Evolutionary conservation across 1,284 basidiomycete genomes (phyloP).

Genomic region (Fistulinella staudtii): DNA sequence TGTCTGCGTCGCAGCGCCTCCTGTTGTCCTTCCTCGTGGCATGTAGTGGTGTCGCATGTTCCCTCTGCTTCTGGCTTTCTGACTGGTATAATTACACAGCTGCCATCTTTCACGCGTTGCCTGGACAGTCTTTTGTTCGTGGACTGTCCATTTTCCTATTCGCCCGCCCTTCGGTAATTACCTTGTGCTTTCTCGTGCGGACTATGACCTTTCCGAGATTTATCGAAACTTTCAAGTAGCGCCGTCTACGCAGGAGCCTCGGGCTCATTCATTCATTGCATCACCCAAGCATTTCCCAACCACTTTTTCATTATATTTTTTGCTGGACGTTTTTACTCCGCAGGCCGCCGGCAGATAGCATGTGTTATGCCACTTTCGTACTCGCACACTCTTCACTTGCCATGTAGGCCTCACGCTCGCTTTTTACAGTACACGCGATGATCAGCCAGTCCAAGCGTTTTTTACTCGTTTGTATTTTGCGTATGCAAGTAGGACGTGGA

Average conservation of each 20-base stretch:
- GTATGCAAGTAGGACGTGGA: constrained; percentile 27
- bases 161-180: constrained; percentile 30
- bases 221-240: constrained; percentile 19
- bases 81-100: constrained; percentile 29
- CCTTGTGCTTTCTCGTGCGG: constrained; percentile 25
- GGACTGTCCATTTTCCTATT: constrained; percentile 26
- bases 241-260: constrained; percentile 13
- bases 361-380: constrained; percentile 9
- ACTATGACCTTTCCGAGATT: constrained; percentile 14
- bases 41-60: constrained; percentile 30
- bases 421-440: background rate
- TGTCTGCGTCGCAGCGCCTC: constrained; percentile 21
- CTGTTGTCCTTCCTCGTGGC: constrained; percentile 30
- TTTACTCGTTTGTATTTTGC: constrained; percentile 22
- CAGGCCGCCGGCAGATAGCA: constrained; percentile 11
- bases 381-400: constrained; percentile 1
- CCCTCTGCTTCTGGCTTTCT: constrained; percentile 31
- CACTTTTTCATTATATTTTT: constrained; percentile 15
- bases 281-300: constrained; percentile 12
- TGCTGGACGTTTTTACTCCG: constrained; percentile 22
- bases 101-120: constrained; percentile 22
- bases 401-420: background rate
- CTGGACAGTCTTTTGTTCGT: constrained; percentile 22
- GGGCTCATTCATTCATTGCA: constrained; percentile 28
- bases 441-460: constrained; percentile 8